Evolutionary conservation across 139 green algal species (phyloP), one percentile per base, ranked within the genome.

Genomic region (Picochlorum sp.): DNA sequence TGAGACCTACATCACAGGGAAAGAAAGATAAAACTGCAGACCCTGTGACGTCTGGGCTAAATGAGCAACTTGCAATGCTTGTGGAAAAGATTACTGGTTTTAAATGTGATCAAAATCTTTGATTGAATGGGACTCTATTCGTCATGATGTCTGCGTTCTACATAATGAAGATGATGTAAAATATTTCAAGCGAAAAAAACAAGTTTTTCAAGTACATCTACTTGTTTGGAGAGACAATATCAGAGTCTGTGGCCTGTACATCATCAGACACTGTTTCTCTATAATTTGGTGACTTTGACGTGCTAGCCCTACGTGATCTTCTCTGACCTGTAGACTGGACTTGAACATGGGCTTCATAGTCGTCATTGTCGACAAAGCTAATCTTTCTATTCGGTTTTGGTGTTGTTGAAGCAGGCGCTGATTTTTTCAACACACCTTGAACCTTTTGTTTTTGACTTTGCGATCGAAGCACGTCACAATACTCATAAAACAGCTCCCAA

Each of bases 401-500:
- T 9, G 47, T 54, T 7, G 18, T 54, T 54, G 16, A 41, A 11
- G 6, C 34, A 41, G 34, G 34, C 0, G 34, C n/a, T 10, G 16
- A 26, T 21, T 54, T 54, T 21, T 54, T 54, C n/a, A 54, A 13
- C 16, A 20, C 16, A 6, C 47, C 47, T 54, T 20, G 18, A 54
- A 26, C 47, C 47, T 54, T 54, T 54, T 54, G 47, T 10, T 52
- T 51, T 2, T 50, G 13, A 18, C 20, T 28, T 37, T 65, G 58
- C 3, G 20, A n/a, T 58, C 44, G 20, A 15, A 65, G 23, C 3
- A 31, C 58, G 21, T 65, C 58, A 18, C 58, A 65, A 11, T 65
- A 75, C 11, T 71, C 45, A 21, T 54, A 66, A 60, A 72, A 82
- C 11, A 70, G 38, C 6, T 64, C 58, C 63, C 55, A 74, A 28